Conservation (phyloP, 495 filamentous ascomycete genomes). For the Bombardia bombarda region DNA sequence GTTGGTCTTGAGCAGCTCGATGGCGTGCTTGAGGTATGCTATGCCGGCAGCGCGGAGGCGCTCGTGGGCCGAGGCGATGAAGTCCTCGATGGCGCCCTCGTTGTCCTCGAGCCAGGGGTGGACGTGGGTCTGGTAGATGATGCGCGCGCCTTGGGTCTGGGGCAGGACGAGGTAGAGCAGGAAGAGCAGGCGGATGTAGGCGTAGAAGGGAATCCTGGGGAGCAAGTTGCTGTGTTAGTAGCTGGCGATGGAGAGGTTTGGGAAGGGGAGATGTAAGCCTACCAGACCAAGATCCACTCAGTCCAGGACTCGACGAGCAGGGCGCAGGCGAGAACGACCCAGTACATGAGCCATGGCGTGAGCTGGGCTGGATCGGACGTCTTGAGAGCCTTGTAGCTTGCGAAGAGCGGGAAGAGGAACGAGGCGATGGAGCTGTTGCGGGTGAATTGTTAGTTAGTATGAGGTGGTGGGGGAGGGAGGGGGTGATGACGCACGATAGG, state of each 20-base stretch:
- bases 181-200: conserved; percentile 79
- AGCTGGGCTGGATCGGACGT: conserved; percentile 83
- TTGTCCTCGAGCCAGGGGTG: conserved; percentile 84
- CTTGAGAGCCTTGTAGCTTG: conserved; percentile 96
- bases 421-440: conserved; percentile 67
- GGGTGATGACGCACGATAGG: conserved; percentile 56
- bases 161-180: conserved; percentile 96
- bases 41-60: conserved; percentile 70
- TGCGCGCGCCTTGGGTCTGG: conserved; percentile 81
- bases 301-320: conserved; percentile 81
- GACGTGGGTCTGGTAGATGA: conserved; percentile 76
- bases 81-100: conserved; percentile 80
- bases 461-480: neutral
- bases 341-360: conserved; percentile 99
- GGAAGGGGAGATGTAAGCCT: conserved; percentile 10
- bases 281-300: conserved; percentile 78
- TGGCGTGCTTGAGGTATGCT: conserved; percentile 67
- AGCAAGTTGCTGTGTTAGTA: neutral
- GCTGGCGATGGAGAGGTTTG: neutral
- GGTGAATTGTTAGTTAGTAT: neutral
- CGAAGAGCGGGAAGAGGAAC: conserved; percentile 92
- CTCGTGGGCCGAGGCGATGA: conserved; percentile 78
- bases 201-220: conserved; percentile 82
- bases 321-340: conserved; percentile 80
- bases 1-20: conserved; percentile 67